Evolutionary conservation across 2,329 filamentous ascomycete genomes (phyloP).

Genomic region (Epichloe elymi): DNA sequence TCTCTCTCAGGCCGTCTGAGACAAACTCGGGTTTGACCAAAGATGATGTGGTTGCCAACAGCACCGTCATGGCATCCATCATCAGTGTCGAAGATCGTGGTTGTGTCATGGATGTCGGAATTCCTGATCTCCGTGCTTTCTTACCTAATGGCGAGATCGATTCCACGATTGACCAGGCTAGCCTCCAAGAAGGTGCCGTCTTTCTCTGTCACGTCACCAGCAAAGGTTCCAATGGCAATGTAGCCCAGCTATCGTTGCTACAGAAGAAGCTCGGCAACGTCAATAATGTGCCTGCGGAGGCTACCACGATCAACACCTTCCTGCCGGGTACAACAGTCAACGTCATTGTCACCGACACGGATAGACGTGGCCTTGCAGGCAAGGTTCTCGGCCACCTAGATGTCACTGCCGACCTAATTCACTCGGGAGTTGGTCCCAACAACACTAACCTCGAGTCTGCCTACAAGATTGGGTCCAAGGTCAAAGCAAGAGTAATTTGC

Average conservation of each 20-base stretch:
- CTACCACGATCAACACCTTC: slow-evolving; percentile 79
- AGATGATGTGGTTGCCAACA: slow-evolving; percentile 61
- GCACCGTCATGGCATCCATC: slow-evolving; percentile 76
- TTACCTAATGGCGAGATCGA: slow-evolving; percentile 74
- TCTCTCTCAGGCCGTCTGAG: slow-evolving; percentile 68
- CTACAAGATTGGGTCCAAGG: slow-evolving; percentile 71
- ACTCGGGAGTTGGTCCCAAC: slow-evolving; percentile 64
- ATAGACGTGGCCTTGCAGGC: slow-evolving; percentile 62
- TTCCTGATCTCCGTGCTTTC: slow-evolving; percentile 67
- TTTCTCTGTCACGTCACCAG: slow-evolving; percentile 72
- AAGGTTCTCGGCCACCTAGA: slow-evolving; percentile 89
- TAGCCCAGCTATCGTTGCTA: slow-evolving; percentile 73
- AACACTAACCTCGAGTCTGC: slow-evolving; percentile 59
- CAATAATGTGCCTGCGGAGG: slow-evolving; percentile 54
- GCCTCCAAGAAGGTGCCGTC: slow-evolving; percentile 70
- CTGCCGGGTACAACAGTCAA: slow-evolving; percentile 86
- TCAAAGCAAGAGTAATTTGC: slow-evolving; percentile 78
- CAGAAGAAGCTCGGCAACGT: slow-evolving; percentile 54
- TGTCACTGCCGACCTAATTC: slow-evolving; percentile 78
- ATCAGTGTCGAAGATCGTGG: slow-evolving; percentile 92
- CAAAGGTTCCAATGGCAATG: slow-evolving; percentile 63
- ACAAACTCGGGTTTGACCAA: slow-evolving; percentile 63
- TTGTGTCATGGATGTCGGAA: slow-evolving; percentile 79
- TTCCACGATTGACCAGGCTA: slow-evolving; percentile 46
- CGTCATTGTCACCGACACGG: slow-evolving; percentile 65